A percentile compares a stretch with the other conserved stretches of the same genome.
phyloP scores from a whole-genome alignment of 345 rosid genomes.

The Hibiscus syriacus region DNA sequence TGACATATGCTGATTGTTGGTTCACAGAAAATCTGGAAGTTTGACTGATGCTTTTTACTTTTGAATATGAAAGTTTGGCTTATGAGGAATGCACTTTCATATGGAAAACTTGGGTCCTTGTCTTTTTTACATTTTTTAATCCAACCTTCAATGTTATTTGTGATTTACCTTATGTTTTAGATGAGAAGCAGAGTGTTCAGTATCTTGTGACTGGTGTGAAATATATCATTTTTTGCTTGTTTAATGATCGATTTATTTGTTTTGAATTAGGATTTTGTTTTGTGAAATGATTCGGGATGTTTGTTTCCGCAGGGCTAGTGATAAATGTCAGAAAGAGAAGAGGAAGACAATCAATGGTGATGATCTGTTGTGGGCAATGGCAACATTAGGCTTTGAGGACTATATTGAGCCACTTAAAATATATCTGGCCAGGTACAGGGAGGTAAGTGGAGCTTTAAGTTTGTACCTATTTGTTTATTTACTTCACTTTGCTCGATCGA shows the following conservation, averaged over 20 bases:
- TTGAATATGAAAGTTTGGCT: background rate
- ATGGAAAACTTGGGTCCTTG: background rate
- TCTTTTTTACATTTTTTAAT: background rate
- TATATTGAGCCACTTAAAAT: slow-evolving; percentile 55
- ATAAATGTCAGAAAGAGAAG: slow-evolving; percentile 68
- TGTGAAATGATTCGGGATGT: slow-evolving; percentile 1
- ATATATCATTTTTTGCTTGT: background rate
- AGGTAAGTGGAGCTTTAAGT: slow-evolving; percentile 23
- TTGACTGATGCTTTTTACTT: background rate
- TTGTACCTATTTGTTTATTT: background rate
- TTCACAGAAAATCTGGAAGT: background rate
- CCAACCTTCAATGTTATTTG: background rate
- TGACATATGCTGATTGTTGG: background rate
- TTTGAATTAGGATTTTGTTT: background rate
- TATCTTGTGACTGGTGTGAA: background rate
- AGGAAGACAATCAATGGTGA: slow-evolving; percentile 74
- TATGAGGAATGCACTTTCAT: background rate
- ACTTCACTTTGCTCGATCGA: background rate
- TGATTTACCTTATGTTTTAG: background rate
- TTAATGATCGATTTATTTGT: background rate
- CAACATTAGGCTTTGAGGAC: slow-evolving; percentile 67
- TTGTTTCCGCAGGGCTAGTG: slow-evolving; percentile 45
- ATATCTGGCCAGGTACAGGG: slow-evolving; percentile 58
- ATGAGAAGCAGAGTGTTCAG: background rate
- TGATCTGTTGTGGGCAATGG: slow-evolving; percentile 80